Conservation (phyloP, 2,329 filamentous ascomycete species). For the Xylaria sp. region DNA sequence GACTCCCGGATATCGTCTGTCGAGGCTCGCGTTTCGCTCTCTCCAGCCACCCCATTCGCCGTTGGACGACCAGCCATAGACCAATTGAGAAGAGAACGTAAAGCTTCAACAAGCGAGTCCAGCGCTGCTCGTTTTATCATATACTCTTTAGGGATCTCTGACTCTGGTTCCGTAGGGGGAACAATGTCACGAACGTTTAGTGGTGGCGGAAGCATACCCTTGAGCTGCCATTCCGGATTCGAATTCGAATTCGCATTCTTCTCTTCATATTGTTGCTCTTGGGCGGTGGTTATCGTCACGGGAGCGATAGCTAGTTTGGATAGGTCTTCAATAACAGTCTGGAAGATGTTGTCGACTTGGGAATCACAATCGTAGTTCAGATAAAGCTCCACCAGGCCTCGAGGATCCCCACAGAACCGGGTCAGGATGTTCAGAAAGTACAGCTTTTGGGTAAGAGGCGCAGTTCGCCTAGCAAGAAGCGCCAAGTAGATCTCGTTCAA, state of each 20-base stretch:
- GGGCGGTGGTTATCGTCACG: constrained; percentile 75
- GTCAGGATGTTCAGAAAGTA: constrained; percentile 89
- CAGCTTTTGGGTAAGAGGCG: constrained; percentile 89
- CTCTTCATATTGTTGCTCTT: constrained; percentile 90
- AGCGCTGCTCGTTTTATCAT: constrained; percentile 89
- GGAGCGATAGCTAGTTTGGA: constrained; percentile 86
- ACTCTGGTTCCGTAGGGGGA: constrained; percentile 67
- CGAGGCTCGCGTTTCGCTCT: constrained; percentile 64
- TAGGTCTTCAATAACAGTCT: constrained; percentile 91
- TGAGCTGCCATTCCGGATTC: constrained; percentile 83
- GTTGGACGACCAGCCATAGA: constrained; percentile 74
- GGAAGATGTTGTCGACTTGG: constrained; percentile 96
- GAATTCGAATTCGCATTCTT: constrained; percentile 70
- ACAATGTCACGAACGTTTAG: constrained; percentile 82
- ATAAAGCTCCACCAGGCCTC: constrained; percentile 92
- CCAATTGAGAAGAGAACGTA: constrained; percentile 94
- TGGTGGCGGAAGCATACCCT: constrained; percentile 85
- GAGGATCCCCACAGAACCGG: constrained; percentile 83
- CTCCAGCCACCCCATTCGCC: constrained; percentile 59
- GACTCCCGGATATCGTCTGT: constrained; percentile 72
- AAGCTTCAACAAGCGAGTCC: constrained; percentile 86
- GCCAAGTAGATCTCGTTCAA: constrained; percentile 96
- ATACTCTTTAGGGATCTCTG: constrained; percentile 87
- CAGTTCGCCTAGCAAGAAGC: constrained; percentile 86
- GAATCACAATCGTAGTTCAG: constrained; percentile 98